Evolutionary conservation across 148 eudicot genomes (phyloP), one percentile per base, ranked within the genome.

Genomic region (Oxyria digyna): DNA sequence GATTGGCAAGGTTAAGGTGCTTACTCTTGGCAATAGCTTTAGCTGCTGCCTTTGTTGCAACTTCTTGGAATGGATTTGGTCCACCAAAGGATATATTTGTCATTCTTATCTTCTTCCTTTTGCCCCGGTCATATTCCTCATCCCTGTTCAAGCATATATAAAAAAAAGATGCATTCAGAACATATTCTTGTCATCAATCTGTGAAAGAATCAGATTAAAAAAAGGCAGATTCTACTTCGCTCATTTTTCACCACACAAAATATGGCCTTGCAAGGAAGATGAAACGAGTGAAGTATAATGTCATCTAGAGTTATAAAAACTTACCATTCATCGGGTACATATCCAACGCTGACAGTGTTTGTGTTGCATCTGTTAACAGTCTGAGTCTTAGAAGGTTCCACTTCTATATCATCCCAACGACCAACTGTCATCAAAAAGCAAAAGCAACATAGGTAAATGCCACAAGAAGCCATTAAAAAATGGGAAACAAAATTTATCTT

Each of bases 311-410:
- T 55, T 40, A 6, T n/a, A 67, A n/a, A 0, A 43, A 88, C 96
- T 86, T 73, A 94, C 99, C 99, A 90, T 50, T 94, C 96, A 75
- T 94, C 93, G 24, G 75, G 86, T 21, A 90, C 79, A 69, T 88
- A 85, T 67, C 99, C 99, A 72, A 94, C 87, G 52, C 66, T 78
- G 48, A 72, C 18, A 43, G 73, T 64, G 49, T 80, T 67, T 15
- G 13, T 21, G 4, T 69, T 71, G 52, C 54, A 65, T 64, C 73
- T 69, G 50, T 77, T 74, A 49, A 26, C n/a, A 23, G 72, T 74
- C 14, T 20, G 70, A 26, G 72, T 74, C 14, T 20, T 69, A 26
- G 80, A 74, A 74, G 80, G 35, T 67, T 81, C 40, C 69, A 62
- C 71, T 41, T 74, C 87, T 14, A 71, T 59, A 43, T 76, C 90